Percentiles rank a stretch among this genome's conserved stretches.
Conservation (phyloP, 768 basidiomycete genomes). For the Sistotremastrum suecicum region DNA sequence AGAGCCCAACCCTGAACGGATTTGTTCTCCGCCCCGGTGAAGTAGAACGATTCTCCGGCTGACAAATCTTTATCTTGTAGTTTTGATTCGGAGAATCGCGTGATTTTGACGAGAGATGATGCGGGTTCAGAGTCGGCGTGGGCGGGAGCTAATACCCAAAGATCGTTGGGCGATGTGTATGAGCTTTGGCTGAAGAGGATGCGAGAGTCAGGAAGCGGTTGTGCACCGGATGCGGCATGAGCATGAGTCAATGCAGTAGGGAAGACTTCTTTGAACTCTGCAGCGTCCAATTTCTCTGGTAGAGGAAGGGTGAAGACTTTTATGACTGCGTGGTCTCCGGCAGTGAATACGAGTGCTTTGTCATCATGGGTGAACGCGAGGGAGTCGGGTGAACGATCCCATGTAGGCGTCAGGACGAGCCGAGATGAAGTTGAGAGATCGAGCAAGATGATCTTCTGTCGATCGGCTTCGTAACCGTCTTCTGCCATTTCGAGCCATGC, state of each 20-base stretch:
- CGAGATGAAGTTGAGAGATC: conserved; percentile 55
- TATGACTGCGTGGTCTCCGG: conserved; percentile 63
- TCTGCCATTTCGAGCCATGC: conserved; percentile 82
- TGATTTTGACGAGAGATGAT: conserved; percentile 25
- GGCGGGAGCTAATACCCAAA: conserved; percentile 46
- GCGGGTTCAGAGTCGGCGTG: neutral
- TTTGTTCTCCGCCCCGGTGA: conserved; percentile 65
- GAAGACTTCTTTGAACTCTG: neutral
- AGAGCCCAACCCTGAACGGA: conserved; percentile 76
- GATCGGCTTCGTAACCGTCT: conserved; percentile 85
- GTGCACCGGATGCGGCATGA: conserved; percentile 46
- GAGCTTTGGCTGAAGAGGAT: conserved; percentile 65
- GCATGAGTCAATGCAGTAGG: conserved; percentile 44
- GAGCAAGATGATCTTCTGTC: conserved; percentile 67
- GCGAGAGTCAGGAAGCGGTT: conserved; percentile 42
- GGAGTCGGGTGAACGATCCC: conserved; percentile 69
- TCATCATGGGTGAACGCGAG: conserved; percentile 66
- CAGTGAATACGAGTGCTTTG: conserved; percentile 53
- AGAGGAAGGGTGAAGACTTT: conserved; percentile 63
- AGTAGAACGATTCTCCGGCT: conserved; percentile 75
- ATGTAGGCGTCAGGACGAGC: conserved; percentile 62
- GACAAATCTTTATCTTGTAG: conserved; percentile 45
- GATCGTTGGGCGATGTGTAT: conserved; percentile 67
- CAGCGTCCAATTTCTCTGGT: conserved; percentile 18
- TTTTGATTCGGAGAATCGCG: conserved; percentile 43